Base-by-base conservation (phyloP, 306 rosid species). In the Quercus wislizeni region DNA sequence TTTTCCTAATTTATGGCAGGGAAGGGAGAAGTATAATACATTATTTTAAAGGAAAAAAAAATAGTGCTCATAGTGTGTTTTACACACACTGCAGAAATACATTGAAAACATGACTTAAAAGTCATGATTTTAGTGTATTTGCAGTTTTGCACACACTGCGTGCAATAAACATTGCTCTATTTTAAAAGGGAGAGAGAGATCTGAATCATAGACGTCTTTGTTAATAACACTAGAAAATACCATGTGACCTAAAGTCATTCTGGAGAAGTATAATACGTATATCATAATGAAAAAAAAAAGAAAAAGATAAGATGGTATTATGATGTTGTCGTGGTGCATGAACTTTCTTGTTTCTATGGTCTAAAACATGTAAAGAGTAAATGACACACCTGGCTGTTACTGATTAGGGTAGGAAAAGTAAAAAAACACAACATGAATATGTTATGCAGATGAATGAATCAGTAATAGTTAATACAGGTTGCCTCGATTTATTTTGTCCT, bases 1-100 rank as follows among this genome's bases (percentile, higher is more conserved):
- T 19, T 27, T 80, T 74, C 65, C 78, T 76, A 76, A 76, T 72
- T 78, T 52, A 68, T 69, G 67, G 87, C 81, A 51, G 57, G 78
- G 25, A 18, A 69, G 28, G 23, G 43, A 70, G 77, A 65, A 49
- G 56, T 10, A 35, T 67, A 67, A 30, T 35, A 33, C 52, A 67
- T 49, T 10, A 10, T 49, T 12, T 49, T 38, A 7, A 38, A 38
- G 46, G 43, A 0, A 38, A 38, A 38, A 38, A 38, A 38, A 38
- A 2, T 38, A 38, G 46, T 7, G 46, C 46, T 1, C 46, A 6
- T 5, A 35, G 46, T 38, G 46, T 6, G 11, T 38, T 38, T 7
- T 7, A 38, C 46, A 38, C 38, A 5, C 43, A 38, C 11, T 7
- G 46, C 46, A 38, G 8, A 38, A 38, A 38, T 38, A 38, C 11